Evolutionary conservation across 805 yeast genomes (phyloP).

Genomic region (Ogataea pilisensis): DNA sequence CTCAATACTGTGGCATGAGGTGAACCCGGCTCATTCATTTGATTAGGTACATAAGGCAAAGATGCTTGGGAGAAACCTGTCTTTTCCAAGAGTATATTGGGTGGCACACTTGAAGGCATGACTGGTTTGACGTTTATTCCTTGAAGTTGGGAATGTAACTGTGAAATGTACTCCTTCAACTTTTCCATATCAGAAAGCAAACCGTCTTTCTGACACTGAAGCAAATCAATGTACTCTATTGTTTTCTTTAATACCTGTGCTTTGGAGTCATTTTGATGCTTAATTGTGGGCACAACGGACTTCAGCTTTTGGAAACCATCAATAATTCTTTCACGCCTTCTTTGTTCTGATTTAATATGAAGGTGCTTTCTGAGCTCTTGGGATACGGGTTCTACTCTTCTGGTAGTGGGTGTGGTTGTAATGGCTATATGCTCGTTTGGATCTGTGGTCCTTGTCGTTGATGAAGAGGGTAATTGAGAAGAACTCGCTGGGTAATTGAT

Average conservation of each 20-base stretch:
- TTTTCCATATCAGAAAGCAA: conserved; percentile 18
- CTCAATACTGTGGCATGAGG: too few relatives aligned
- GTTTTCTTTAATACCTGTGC: conserved; percentile 40
- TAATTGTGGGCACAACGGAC: conserved; percentile 36
- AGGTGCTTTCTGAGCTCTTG: conserved; percentile 30
- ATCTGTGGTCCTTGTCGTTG: too few relatives aligned
- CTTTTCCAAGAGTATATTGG: conserved; percentile 1
- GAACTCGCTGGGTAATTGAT: background rate
- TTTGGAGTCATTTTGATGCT: conserved; percentile 41
- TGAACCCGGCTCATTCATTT: too few relatives aligned
- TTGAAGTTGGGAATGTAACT: conserved; percentile 15
- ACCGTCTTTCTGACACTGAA: conserved; percentile 29
- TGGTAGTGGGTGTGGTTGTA: background rate
- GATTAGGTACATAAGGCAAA: too few relatives aligned
- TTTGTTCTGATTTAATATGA: conserved; percentile 43
- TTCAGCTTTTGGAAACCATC: conserved; percentile 41
- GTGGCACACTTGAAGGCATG: conserved; percentile 11
- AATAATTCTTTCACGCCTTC: conserved; percentile 42
- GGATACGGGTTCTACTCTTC: conserved; percentile 10
- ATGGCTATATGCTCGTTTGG: too few relatives aligned
- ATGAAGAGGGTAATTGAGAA: background rate
- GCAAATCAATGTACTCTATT: conserved; percentile 37
- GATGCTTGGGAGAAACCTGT: background rate
- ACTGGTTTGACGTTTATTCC: conserved; percentile 11
- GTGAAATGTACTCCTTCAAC: conserved; percentile 19